These are phyloP conservation scores for Raphanus raphanistrum DNA, from an alignment of 345 rosid genomes.

Conservation along the genomic window DNA sequence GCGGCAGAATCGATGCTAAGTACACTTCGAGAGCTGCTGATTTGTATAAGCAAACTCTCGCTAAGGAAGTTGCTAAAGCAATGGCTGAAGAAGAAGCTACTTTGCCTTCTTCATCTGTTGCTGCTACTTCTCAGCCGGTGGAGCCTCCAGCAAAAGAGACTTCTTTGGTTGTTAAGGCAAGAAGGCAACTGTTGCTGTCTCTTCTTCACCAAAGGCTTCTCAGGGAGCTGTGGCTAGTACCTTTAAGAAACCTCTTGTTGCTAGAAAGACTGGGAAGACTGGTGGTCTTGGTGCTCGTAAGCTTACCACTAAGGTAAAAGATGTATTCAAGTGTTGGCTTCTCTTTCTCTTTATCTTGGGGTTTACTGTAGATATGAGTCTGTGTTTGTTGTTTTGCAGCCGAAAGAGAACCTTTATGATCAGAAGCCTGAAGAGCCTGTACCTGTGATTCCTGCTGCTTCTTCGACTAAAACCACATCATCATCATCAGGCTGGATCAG, in stretches of 20 bases:
- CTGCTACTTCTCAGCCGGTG: slow-evolving; percentile 57
- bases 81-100: slow-evolving; percentile 65
- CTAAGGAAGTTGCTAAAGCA: slow-evolving; percentile 90
- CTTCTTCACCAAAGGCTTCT: slow-evolving; percentile 49
- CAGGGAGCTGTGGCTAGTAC: slow-evolving; percentile 48
- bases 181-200: slow-evolving; percentile 34
- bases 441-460: slow-evolving; percentile 55
- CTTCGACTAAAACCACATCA: slow-evolving; percentile 48
- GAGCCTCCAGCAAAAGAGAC: slow-evolving; percentile 51
- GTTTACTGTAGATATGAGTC: no score
- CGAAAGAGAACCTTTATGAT: slow-evolving; percentile 84
- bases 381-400: slow-evolving; percentile 44
- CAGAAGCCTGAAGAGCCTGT: slow-evolving; percentile 94
- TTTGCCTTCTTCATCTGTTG: slow-evolving; percentile 50
- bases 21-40: slow-evolving; percentile 98
- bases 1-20: slow-evolving; percentile 92
- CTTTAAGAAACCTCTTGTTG: slow-evolving; percentile 39
- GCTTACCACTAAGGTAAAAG: slow-evolving; percentile 1
- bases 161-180: slow-evolving; percentile 41
- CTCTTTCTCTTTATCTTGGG: background rate
- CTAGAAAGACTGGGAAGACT: slow-evolving; percentile 5
- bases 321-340: background rate
- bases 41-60: slow-evolving; percentile 72
- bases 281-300: slow-evolving; percentile 2
- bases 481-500: slow-evolving; percentile 45